Conservation (phyloP, 192 early-diverging fungal genomes). For the Gigaspora rosea region DNA sequence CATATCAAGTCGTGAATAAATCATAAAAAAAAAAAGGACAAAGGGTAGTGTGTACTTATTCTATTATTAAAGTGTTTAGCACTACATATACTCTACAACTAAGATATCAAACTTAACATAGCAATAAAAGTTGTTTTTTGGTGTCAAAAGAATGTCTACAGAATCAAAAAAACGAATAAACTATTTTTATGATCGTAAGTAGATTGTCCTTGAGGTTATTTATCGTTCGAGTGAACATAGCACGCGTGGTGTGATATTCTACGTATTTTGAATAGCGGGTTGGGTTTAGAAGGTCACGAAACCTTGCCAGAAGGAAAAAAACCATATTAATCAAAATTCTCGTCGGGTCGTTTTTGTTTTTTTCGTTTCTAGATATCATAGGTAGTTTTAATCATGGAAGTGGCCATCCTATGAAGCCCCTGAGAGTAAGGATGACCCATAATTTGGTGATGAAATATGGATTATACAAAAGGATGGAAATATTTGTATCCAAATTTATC, state of each 20-base stretch:
- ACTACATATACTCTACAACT: too few relatives aligned
- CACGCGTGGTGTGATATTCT: neutral
- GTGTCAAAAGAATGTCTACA: conserved; percentile 43
- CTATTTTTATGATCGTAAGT: conserved; percentile 61
- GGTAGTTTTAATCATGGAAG: conserved; percentile 76
- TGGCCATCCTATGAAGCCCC: conserved; percentile 98
- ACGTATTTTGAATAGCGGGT: neutral
- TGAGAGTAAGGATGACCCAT: conserved; percentile 91
- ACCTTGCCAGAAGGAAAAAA: neutral
- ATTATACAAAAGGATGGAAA: conserved; percentile 88
- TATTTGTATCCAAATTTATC: conserved; percentile 53
- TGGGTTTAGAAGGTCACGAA: neutral
- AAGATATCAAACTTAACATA: too few relatives aligned
- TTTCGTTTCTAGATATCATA: conserved; percentile 38
- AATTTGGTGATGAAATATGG: conserved; percentile 91
- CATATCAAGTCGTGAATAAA: too few relatives aligned
- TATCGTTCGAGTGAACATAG: neutral
- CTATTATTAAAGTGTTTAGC: too few relatives aligned
- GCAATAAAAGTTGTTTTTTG: too few relatives aligned
- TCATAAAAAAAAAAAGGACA: too few relatives aligned
- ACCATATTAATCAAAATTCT: neutral
- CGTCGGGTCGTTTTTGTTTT: too few relatives aligned
- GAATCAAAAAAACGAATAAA: conserved; percentile 59
- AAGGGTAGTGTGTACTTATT: too few relatives aligned
- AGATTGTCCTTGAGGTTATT: conserved; percentile 9